Evolutionary conservation across 2,329 filamentous ascomycete genomes (phyloP), one percentile per base, ranked within the genome.

Genomic region (Thelonectria discophora): DNA sequence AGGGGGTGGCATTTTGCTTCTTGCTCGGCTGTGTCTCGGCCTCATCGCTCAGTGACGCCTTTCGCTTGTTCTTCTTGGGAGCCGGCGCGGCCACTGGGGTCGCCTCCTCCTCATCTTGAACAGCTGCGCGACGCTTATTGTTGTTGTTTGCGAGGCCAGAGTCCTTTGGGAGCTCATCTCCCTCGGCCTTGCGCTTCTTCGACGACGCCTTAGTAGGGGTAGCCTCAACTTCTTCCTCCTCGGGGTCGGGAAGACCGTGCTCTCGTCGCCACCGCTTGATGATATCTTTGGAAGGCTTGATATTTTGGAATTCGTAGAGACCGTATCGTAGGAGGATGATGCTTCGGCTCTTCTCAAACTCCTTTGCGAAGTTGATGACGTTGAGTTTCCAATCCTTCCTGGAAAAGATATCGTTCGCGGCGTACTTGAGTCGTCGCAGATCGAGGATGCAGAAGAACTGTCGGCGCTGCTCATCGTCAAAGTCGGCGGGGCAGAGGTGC

Each of bases 381-480:
- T 88, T 88, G 55, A 88, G 74, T 74, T 86, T 86, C 86, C 86
- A 88, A 65, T 86, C 85, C 72, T 88, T 88, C 71, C 82, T 84
- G 17, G 76, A 71, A 60, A 88, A 88, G 15, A 88, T 85, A 67
- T 88, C 85, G 66, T 87, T 81, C 27, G 86, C 85, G 6, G 85
- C 83, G 68, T 87, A 86, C 74, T 88, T 88, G 47, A 88, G 79
- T 64, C 86, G 81, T 62, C 86, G 84, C 59, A 88, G 77, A 69
- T 88, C 86, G 66, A 88, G 83, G 63, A 88, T 84, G 71, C 85
- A 88, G 67, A 87, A 88, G 71, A 87, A 88, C 75, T 88, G 86
- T 59, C 85, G 83, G 49, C 84, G 81, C 73, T 88, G 85, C 54
- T 85, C 79, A 52, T 88, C 86, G 64, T 85, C 84, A 64, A 87